Evolutionary conservation across 345 rosid species (phyloP).

Genomic region (Mallotus nudiflorus): DNA sequence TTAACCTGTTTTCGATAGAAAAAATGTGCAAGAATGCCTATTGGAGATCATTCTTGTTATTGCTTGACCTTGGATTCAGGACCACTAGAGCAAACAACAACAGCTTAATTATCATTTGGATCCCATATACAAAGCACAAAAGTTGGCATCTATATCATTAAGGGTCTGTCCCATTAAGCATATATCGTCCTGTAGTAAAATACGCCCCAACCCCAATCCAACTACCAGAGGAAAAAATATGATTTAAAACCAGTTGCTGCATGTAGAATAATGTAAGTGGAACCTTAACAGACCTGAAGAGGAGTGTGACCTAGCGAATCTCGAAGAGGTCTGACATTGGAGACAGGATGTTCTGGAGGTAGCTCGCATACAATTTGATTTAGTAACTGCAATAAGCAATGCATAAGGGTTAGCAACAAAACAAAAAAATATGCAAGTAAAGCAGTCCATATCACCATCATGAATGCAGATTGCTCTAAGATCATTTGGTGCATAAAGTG

Average conservation of each 20-base stretch:
- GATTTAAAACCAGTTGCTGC: not conserved
- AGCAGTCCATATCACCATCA: not conserved
- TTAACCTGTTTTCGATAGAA: too few relatives aligned
- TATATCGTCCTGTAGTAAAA: not conserved
- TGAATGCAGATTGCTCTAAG: not conserved
- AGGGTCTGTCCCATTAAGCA: not conserved
- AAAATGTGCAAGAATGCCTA: too few relatives aligned
- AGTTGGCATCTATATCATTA: not conserved
- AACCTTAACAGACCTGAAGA: conserved; percentile 59
- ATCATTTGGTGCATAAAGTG: too few relatives aligned
- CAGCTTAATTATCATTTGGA: not conserved
- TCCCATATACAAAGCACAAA: not conserved
- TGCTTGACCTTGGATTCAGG: too few relatives aligned
- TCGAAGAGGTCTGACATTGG: conserved; percentile 80
- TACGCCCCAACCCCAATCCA: not conserved
- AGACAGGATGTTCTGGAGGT: conserved; percentile 91
- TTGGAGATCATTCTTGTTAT: too few relatives aligned
- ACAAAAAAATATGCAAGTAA: not conserved
- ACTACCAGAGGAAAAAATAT: not conserved
- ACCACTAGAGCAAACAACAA: too few relatives aligned
- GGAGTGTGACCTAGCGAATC: conserved; percentile 98
- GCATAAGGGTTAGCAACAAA: not conserved
- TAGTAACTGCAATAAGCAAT: conserved; percentile 56
- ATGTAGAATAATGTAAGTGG: not conserved
- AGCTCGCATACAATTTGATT: conserved; percentile 97